These are phyloP conservation scores for Drechmeria coniospora DNA, from an alignment of 2,329 filamentous ascomycete species.

Conservation along the genomic window DNA sequence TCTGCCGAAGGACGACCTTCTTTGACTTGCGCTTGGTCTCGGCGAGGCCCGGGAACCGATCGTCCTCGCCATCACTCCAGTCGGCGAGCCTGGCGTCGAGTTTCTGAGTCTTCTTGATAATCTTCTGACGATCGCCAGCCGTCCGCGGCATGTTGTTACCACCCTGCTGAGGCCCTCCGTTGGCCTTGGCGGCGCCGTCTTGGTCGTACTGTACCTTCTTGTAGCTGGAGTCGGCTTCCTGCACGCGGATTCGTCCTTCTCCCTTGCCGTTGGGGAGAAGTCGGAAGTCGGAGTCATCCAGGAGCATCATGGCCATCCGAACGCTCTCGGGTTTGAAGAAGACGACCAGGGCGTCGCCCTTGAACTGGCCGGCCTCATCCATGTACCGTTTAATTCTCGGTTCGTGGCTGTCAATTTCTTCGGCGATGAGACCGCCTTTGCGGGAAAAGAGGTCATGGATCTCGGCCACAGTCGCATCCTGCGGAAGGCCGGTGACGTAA, in stretches of 20 bases:
- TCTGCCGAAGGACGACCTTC: constrained; percentile 74
- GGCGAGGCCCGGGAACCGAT: constrained; percentile 33
- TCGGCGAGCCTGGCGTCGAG: constrained; percentile 83
- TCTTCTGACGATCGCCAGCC: constrained; percentile 67
- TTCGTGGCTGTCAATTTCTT: constrained; percentile 77
- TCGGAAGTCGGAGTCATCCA: constrained; percentile 72
- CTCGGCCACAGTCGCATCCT: constrained; percentile 65
- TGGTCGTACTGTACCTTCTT: constrained; percentile 66
- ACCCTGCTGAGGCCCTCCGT: constrained; percentile 17
- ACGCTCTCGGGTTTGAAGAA: constrained; percentile 96
- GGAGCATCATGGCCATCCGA: constrained; percentile 62
- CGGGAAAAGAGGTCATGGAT: constrained; percentile 68
- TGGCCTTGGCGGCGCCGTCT: constrained; percentile 10
- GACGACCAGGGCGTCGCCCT: constrained; percentile 82
- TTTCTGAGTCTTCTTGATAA: constrained; percentile 82
- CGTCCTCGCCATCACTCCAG: constrained; percentile 69
- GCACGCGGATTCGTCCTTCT: constrained; percentile 59
- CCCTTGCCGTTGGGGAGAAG: constrained; percentile 35
- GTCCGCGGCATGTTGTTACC: constrained; percentile 30
- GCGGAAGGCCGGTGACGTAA: constrained; percentile 78
- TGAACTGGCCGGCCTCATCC: constrained; percentile 69
- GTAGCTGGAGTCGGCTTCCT: constrained; percentile 77
- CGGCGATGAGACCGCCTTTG: constrained; percentile 81
- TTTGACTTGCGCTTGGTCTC: constrained; percentile 48
- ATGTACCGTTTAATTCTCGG: constrained; percentile 89